Base-by-base conservation (phyloP, 495 filamentous ascomycete species). In the Penicillium egyptiacum region DNA sequence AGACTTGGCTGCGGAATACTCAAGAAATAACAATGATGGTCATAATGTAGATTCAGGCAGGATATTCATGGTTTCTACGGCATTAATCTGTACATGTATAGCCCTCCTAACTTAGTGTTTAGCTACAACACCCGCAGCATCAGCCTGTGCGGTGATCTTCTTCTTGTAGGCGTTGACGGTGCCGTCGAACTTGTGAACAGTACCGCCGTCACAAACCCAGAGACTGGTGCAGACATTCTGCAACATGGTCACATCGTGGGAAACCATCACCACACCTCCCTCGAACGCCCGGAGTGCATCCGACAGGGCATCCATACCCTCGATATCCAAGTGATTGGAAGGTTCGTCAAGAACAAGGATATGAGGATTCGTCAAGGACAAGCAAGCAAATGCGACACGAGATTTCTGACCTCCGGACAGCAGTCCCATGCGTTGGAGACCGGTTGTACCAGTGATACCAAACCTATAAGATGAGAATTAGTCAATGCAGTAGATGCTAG, bases 271-370 rank as follows among this genome's bases (percentile, higher is more conserved):
- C 59, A 98, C 92, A 61, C 94, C 94, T 42, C 94, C 94, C 73
- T 95, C 81, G 73, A 98, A 99, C 57, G 86, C 83, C 61, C 83
- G 80, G 47, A 99, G 80, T 23, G 95, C 94, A 39, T 86, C 83
- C 1, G 88, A 83, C 16, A 99, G 73, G 11, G 95, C 94, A 75
- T 99, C 94, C 94, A 99, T 99, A 55, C 95, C 94, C 70, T 99
- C 94, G 64, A 99, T 97, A 84, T 99, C 94, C 66, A 99, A 76
- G 65, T 99, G 94, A 76, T 99, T 99, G 51, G 89, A 94, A 66
- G 94, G 94, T 69, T 99, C 94, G 81, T 99, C 94, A 42, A 99
- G 89, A 49, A 99, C 95, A 23, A 99, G 78, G 60, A 99, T 97
- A 69, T 99, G 94, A 16, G 94, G 94, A 72, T 97, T 96, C 22